Base-by-base conservation (phyloP, 768 basidiomycete species). In the Kwoniella sp. region DNA sequence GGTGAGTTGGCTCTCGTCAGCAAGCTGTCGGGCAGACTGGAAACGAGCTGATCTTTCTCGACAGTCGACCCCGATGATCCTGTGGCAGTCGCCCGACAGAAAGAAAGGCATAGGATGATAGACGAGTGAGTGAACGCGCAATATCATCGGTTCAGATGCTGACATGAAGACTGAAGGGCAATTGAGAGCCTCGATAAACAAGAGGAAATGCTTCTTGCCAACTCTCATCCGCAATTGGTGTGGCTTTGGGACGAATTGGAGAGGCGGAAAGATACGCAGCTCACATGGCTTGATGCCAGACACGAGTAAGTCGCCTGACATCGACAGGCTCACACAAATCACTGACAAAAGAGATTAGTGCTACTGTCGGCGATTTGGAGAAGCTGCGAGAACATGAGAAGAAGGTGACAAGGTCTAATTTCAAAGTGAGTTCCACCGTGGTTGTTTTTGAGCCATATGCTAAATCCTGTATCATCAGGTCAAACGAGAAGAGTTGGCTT, bases 41-140 rank as follows among this genome's bases (percentile, higher is more conserved):
- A 53, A 37, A 56, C 8, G 5, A 29, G 11, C 12, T 26, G 34
- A 61, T 9, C 25, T 48, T 51, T 45, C 20, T 38, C 17, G n/a
- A 20, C 26, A 77, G 75, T 77, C 34, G 75, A 77, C 58, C 75
- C 75, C 1, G 73, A 77, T 38, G 75, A 74, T 60, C 63, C 60
- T 4, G 58, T 71, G 4, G 75, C 73, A 2, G 71, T 74, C 4
- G 75, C 73, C 8, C 50, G 61, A 25, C 75, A 72, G 50, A 61
- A 57, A 41, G 73, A 69, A 52, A 62, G 68, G 37, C 73, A 74
- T 50, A 38, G 31, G 15, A 45, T 73, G 71, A 77, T 77, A n/a
- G 70, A 77, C 61, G 66, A 72, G 75, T 77, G 50, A 34, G 75
- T 69, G 1, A 31, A 29, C 30, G 34, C 15, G 11, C 1, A 37